Conservation (phyloP, 805 yeast species). For the Saccharomycopsis selenospora region DNA sequence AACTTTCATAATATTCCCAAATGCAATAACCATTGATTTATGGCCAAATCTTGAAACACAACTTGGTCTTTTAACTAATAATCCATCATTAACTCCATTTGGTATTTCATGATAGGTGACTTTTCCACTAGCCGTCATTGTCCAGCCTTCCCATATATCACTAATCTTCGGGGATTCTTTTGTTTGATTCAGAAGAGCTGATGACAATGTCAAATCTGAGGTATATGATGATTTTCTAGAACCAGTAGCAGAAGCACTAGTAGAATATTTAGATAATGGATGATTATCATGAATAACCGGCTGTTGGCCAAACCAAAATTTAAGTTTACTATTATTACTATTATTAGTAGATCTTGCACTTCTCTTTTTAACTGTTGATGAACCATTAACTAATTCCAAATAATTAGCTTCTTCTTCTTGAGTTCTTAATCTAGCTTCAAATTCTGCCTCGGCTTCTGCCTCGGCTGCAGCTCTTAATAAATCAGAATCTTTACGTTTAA, state of each 20-base stretch:
- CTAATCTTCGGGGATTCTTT: constrained; percentile 23
- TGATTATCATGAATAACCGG: background rate
- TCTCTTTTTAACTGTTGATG: background rate
- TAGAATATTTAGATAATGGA: background rate
- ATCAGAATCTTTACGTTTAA: constrained; percentile 35
- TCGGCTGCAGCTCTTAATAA: constrained; percentile 5
- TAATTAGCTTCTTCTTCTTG: background rate
- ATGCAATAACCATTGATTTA: constrained; percentile 66
- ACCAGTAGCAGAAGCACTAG: background rate
- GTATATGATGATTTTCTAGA: background rate
- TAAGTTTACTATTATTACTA: background rate
- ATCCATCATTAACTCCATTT: constrained; percentile 35
- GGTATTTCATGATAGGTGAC: constrained; percentile 55
- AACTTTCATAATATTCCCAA: constrained; percentile 67
- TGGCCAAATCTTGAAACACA: constrained; percentile 68
- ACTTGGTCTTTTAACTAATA: constrained; percentile 49
- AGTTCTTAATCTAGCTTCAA: constrained; percentile 13
- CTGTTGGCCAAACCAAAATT: background rate
- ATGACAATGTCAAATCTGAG: background rate
- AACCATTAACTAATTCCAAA: background rate
- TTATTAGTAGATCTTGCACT: background rate
- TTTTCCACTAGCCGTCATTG: constrained; percentile 61
- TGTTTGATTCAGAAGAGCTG: background rate
- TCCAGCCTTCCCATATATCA: constrained; percentile 75
- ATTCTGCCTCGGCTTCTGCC: constrained; percentile 24